Evolutionary conservation across 345 rosid species (phyloP), one percentile per base, ranked within the genome.

Genomic region (Crucihimalaya himalaica): DNA sequence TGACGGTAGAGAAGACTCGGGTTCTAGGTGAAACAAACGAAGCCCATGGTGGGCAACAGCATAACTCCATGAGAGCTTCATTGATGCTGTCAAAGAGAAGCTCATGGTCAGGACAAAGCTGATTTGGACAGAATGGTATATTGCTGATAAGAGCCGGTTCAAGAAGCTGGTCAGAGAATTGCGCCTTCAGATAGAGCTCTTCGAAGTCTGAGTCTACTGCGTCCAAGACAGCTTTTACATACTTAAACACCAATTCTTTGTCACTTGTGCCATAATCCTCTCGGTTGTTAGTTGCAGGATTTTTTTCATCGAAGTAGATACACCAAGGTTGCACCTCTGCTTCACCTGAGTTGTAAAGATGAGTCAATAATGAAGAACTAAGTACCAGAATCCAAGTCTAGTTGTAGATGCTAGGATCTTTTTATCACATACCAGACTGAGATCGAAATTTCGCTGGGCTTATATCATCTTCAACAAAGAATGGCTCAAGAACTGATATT

Each of bases 401-500:
- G 51, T 23, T 16, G 25, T 28, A 50, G 4, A 48, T 76, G 39
- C 6, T 58, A 6, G 35, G 15, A 50, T 60, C 45, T 23, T 20
- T 10, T 43, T 5, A 20, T 32, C 20, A 73, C 84, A 54, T 89
- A 94, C 98, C 95, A 52, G 80, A 78, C 51, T 61, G 84, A 42
- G 79, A 68, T 78, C 81, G 64, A 56, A 80, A 81, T 70, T 83
- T 81, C 68, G 88, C 66, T 66, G 96, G 93, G 80, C 88, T 88
- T 62, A 78, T 72, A 58, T 88, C 96, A 70, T 88, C 93, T 71
- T 88, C 97, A 4, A 47, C 21, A 61, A 76, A 91, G 54, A 83
- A 57, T 20, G 89, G 87, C 73, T 94, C 97, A 71, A 91, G 93
- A 79, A 94, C 99, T 80, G 97, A 91, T 69, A 89, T 81, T 11